Percentiles rank a stretch among this genome's conserved stretches.
These are phyloP conservation scores for Sapria himalayana DNA, from an alignment of 345 rosid species.

Conservation along the genomic window DNA sequence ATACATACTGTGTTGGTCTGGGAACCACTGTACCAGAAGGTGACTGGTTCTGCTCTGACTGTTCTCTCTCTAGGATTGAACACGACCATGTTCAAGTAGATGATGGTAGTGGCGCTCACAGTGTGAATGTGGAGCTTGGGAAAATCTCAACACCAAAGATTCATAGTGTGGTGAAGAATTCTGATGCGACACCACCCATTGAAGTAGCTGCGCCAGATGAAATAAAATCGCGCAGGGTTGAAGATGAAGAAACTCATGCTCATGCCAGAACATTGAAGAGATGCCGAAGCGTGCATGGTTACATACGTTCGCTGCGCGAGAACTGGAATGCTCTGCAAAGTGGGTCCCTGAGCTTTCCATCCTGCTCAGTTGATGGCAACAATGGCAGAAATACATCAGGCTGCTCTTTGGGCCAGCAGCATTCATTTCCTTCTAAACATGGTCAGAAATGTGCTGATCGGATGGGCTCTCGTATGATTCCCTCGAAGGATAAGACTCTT, in stretches of 20 bases:
- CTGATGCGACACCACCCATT: background rate
- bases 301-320: constrained; percentile 20
- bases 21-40: constrained; percentile 36
- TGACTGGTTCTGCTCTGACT: constrained; percentile 52
- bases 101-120: constrained; percentile 4
- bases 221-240: constrained; percentile 7
- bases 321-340: constrained; percentile 30
- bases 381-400: too few relatives aligned
- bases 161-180: background rate
- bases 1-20: constrained; percentile 37
- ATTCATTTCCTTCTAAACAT: constrained; percentile 9
- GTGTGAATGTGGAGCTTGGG: background rate
- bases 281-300: constrained; percentile 24
- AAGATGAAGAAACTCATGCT: constrained; percentile 6
- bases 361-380: constrained; percentile 10
- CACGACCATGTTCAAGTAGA: constrained; percentile 14
- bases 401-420: constrained; percentile 8
- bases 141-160: background rate
- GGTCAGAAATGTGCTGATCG: constrained; percentile 6
- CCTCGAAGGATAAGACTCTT: constrained; percentile 4
- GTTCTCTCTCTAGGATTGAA: constrained; percentile 22
- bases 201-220: constrained; percentile 1
- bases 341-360: constrained; percentile 24
- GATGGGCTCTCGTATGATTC: constrained; percentile 1
- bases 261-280: constrained; percentile 23